These are phyloP conservation scores for Hypoxylon fragiforme DNA, from an alignment of 495 filamentous ascomycete species.

Conservation along the genomic window DNA sequence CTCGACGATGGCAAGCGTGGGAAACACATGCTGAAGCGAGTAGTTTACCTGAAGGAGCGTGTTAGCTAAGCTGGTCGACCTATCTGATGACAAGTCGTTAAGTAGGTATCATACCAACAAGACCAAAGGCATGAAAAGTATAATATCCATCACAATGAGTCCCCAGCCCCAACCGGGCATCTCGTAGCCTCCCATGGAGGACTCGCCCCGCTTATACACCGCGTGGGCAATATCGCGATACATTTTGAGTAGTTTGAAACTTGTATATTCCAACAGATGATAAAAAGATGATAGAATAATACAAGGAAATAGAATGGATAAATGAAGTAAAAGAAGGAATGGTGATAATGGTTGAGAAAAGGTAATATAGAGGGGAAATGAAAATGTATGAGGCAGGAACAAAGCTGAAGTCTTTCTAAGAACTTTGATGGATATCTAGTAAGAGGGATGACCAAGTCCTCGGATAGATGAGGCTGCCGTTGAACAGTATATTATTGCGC, in stretches of 20 bases:
- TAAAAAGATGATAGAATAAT: conserved; percentile 1
- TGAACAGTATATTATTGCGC: not conserved
- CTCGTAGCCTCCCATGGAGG: conserved; percentile 30
- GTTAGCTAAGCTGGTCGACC: conserved; percentile 13
- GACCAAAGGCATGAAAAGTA: conserved; percentile 46
- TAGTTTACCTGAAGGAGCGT: conserved; percentile 40
- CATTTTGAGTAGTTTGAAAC: conserved; percentile 30
- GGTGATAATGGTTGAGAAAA: conserved; percentile 19
- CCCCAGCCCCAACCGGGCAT: conserved; percentile 39
- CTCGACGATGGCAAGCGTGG: conserved; percentile 53
- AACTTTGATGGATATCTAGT: conserved; percentile 14
- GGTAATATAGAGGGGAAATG: conserved; percentile 5
- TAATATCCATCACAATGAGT: conserved; percentile 34
- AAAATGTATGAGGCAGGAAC: conserved; percentile 11
- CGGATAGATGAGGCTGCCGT: conserved; percentile 10
- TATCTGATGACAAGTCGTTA: not conserved
- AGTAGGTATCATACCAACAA: conserved; percentile 35
- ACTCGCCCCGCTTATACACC: conserved; percentile 38
- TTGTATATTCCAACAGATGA: too few relatives aligned
- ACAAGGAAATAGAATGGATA: conserved; percentile 7
- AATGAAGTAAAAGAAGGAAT: conserved; percentile 9
- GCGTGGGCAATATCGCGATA: conserved; percentile 41
- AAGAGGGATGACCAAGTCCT: too few relatives aligned
- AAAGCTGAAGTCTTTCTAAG: too few relatives aligned
- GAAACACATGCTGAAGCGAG: conserved; percentile 44